Base-by-base conservation (phyloP, 306 rosid genomes). In the Castanospermum australe region DNA sequence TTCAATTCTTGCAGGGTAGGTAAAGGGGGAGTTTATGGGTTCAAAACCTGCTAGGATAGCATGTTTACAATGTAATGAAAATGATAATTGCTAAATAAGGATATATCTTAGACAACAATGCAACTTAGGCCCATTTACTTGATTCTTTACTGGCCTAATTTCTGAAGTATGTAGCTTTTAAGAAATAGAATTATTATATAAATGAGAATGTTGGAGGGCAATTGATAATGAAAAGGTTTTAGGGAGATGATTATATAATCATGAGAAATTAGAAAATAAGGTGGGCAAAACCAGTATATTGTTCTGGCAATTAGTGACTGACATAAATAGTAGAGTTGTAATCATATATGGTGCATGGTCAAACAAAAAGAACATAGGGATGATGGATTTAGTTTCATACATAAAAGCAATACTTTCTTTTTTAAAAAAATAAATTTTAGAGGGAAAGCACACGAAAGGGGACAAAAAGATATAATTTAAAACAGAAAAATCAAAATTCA, bases 41-140 rank as follows among this genome's bases (percentile, higher is more conserved):
- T 9, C 48, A 11, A 42, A 52, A 52, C 12, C 12, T 4, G 2
- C 4, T 20, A 18, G 59, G 25, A 5, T 6, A 35, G 56, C 51
- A 68, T 61, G 39, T 60, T 52, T 67, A 41, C 79, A 41, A 36
- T 39, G 13, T 59, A 65, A 47, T 64, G 60, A 65, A 62, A 77
- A 18, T 33, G 42, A 77, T 77, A 62, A 61, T 38, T 38, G 52
- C 51, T 47, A 66, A 65, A 10, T 63, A 82, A 52, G 54, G 59
- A 69, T 67, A 11, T 44, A 44, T 48, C 54, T 48, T 4, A 48
- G 21, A 48, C 8, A n/a, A 48, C 1, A 17, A 12, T 47, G 6
- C 20, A 47, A 9, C 11, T 11, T 44, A 44, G 15, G n/a, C n/a
- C 51, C 17, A 12, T 45, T 45, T 45, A 45, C 51, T 0, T 45